Percentiles rank a stretch among this genome's conserved stretches.
Evolutionary conservation across 441 rosid species (phyloP).

Genomic region (Viola pubescens): DNA sequence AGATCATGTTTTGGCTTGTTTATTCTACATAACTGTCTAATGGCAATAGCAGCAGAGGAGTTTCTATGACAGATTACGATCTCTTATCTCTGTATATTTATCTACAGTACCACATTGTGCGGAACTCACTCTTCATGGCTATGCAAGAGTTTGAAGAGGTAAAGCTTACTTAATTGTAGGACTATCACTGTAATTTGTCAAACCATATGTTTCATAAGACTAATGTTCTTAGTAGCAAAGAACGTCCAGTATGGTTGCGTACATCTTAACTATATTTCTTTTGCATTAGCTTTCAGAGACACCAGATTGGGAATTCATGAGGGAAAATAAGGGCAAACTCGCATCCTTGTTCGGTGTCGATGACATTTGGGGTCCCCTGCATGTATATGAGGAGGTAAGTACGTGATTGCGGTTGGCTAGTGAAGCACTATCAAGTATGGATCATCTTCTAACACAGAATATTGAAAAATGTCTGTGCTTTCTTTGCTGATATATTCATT

Average conservation of each 20-base stretch:
- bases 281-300: constrained; percentile 42
- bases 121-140: constrained; percentile 66
- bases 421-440: too few species aligned
- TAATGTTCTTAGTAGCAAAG: too few species aligned
- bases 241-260: not conserved
- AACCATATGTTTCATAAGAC: too few species aligned
- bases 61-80: too few species aligned
- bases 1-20: too few species aligned
- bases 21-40: not conserved
- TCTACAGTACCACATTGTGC: constrained; percentile 59
- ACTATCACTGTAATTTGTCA: too few species aligned
- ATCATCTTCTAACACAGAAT: too few species aligned
- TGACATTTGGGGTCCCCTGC: constrained; percentile 78
- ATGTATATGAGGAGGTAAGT: constrained; percentile 64
- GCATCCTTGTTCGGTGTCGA: constrained; percentile 59
- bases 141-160: constrained; percentile 71
- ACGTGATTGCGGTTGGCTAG: not conserved
- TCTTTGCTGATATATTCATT: too few species aligned
- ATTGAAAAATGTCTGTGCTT: too few species aligned
- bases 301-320: constrained; percentile 64
- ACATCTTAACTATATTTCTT: not conserved
- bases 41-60: not conserved
- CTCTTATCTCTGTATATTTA: not conserved
- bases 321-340: constrained; percentile 41
- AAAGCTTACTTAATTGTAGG: constrained; percentile 1